Percentiles rank a stretch among this genome's conserved stretches.
phyloP scores from a whole-genome alignment of 148 eudicot genomes.

The Fallopia convolvulus region DNA sequence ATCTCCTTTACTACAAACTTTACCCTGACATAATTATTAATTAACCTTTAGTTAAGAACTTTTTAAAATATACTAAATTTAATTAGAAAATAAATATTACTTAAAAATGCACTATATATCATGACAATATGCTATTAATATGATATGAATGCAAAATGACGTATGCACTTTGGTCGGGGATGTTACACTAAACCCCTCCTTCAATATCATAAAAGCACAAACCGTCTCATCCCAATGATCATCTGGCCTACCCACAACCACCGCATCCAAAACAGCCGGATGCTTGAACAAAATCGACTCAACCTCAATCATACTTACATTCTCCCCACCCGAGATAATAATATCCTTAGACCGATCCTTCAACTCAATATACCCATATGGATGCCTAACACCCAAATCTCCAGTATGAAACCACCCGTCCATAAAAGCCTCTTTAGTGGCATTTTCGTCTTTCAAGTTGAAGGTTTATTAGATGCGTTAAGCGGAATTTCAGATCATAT shows the following conservation, averaged over 20 bases:
- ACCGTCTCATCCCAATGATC: constrained; percentile 67
- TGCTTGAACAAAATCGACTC: constrained; percentile 52
- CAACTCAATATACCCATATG: constrained; percentile 51
- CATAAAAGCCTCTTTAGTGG: constrained; percentile 51
- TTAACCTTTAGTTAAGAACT: too few relatives aligned
- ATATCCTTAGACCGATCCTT: constrained; percentile 64
- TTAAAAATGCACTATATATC: too few relatives aligned
- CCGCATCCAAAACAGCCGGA: constrained; percentile 47
- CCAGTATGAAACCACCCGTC: constrained; percentile 52
- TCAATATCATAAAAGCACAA: constrained; percentile 58
- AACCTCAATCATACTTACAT: constrained; percentile 64
- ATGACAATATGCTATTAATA: too few relatives aligned
- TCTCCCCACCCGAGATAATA: constrained; percentile 71
- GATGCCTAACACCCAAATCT: constrained; percentile 55
- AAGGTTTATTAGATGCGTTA: too few relatives aligned
- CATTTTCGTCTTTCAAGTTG: constrained; percentile 35
- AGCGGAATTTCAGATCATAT: too few relatives aligned
- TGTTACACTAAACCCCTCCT: constrained; percentile 39
- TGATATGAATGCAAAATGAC: too few relatives aligned
- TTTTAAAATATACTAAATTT: too few relatives aligned
- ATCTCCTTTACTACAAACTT: too few relatives aligned
- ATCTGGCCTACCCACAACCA: constrained; percentile 66
- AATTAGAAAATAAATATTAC: too few relatives aligned
- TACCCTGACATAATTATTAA: too few relatives aligned
- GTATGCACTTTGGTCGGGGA: too few relatives aligned